Base-by-base conservation (phyloP, 805 yeast species). In the Lachancea fermentati region DNA sequence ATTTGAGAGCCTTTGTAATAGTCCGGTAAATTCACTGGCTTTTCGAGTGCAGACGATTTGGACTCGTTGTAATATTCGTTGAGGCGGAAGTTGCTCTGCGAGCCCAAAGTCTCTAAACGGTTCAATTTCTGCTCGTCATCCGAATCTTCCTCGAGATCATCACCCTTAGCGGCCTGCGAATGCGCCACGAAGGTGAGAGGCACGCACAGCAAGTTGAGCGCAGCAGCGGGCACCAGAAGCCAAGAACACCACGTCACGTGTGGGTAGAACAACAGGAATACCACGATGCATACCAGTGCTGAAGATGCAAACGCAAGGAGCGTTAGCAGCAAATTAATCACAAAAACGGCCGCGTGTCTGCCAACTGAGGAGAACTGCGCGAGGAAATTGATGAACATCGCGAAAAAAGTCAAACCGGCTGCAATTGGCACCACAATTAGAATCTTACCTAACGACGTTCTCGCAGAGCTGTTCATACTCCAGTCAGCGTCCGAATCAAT, bases 221-320 rank as follows among this genome's bases (percentile, higher is more conserved):
- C 81, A 9, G 85, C 81, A 3, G 85, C 73, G 1, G 82, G 87
- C 19, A 83, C 71, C 52, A 81, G 66, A 25, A 80, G 56, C 89
- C 91, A 84, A 6, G 80, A 70, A n/a, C 79, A 70, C 89, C 89
- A 84, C 5, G 69, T 62, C 13, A 81, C 68, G 45, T 79, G 66
- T 6, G 93, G 93, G 50, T 68, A 73, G 57, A 80, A 84, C 12
- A 77, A 63, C 36, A 85, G 51, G 29, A 82, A 69, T 0, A 68
- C 66, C 19, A 79, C 71, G 8, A 84, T 61, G 39, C 82, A 75
- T 17, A 73, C 62, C 30, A 82, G 47, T 1, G 81, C 71, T 7
- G 85, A 63, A 8, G 73, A 67, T 12, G 78, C 45, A 55, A 81
- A 79, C 0, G 79, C 67, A 8, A 82, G 31, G 17, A 75, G 45